Percentiles rank a stretch among this genome's conserved stretches.
These are phyloP conservation scores for Cadophora luteo-olivacea DNA, from an alignment of 2,329 filamentous ascomycete species.

Conservation along the genomic window DNA sequence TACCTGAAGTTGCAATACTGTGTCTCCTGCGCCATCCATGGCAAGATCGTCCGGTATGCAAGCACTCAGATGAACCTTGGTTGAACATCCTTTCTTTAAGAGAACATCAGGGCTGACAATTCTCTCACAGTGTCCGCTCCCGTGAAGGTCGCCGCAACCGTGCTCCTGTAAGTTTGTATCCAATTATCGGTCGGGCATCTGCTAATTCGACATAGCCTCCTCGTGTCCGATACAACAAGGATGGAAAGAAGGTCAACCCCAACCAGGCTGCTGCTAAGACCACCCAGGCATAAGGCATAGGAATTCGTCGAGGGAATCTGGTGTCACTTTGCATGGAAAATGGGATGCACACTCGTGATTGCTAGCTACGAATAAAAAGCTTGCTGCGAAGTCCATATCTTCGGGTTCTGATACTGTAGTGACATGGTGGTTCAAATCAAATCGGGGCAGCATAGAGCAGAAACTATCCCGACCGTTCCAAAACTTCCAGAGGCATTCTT, in stretches of 20 bases:
- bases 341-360: slow-evolving; percentile 34
- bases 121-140: slow-evolving; percentile 82
- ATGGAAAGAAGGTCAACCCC: slow-evolving; percentile 96
- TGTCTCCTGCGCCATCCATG: slow-evolving; percentile 99
- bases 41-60: slow-evolving; percentile 99
- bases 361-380: slow-evolving; percentile 34
- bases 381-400: slow-evolving; percentile 9
- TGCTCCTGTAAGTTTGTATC: slow-evolving; percentile 63
- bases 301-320: slow-evolving; percentile 29
- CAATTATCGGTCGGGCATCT: not conserved
- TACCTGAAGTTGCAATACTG: slow-evolving; percentile 99
- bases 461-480: not conserved
- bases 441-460: not conserved
- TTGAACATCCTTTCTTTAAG: slow-evolving; percentile 52
- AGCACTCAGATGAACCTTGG: slow-evolving; percentile 66
- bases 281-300: slow-evolving; percentile 41
- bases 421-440: not conserved
- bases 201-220: slow-evolving; percentile 8
- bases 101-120: slow-evolving; percentile 48
- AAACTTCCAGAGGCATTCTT: not conserved
- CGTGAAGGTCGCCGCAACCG: slow-evolving; percentile 97
- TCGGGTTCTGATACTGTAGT: not conserved
- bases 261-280: slow-evolving; percentile 46
- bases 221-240: slow-evolving; percentile 94
- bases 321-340: slow-evolving; percentile 36